These are phyloP conservation scores for Anthracocystis panici-leucophaei DNA, from an alignment of 1,284 basidiomycete species.

Conservation along the genomic window DNA sequence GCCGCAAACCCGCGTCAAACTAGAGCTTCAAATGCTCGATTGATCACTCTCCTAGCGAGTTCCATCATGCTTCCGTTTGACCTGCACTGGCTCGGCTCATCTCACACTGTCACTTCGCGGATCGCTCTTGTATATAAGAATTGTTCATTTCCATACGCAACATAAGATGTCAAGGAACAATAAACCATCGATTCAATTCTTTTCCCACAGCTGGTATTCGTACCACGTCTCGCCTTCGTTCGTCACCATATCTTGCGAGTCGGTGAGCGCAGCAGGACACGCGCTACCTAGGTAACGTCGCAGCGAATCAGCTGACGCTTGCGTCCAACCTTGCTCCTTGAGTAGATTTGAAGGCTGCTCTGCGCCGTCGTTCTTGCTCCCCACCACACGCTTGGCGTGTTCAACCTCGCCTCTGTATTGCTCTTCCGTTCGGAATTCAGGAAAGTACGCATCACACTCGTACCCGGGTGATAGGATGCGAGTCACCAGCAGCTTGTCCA, in stretches of 20 bases:
- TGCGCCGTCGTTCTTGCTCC: background rate
- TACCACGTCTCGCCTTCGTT: slow-evolving; percentile 41
- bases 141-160: background rate
- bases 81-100: background rate
- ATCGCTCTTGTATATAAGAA: slow-evolving; percentile 10
- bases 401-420: slow-evolving; percentile 41
- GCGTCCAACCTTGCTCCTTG: slow-evolving; percentile 26
- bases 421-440: slow-evolving; percentile 75
- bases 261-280: slow-evolving; percentile 15
- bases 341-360: slow-evolving; percentile 5
- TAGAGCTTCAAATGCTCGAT: slow-evolving; percentile 1
- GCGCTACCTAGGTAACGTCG: slow-evolving; percentile 30
- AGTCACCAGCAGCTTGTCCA: slow-evolving; percentile 77
- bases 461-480: slow-evolving; percentile 81
- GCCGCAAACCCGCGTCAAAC: slow-evolving; percentile 36
- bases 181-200: slow-evolving; percentile 8
- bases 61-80: background rate
- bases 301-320: slow-evolving; percentile 22
- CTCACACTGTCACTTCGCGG: slow-evolving; percentile 30
- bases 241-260: slow-evolving; percentile 25
- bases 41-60: no score
- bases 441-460: slow-evolving; percentile 88
- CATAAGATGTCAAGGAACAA: background rate
- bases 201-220: slow-evolving; percentile 49
- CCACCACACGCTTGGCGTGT: slow-evolving; percentile 7